Evolutionary conservation across 1,284 basidiomycete genomes (phyloP), one percentile per base, ranked within the genome.

Genomic region (Melampsora larici-populina): DNA sequence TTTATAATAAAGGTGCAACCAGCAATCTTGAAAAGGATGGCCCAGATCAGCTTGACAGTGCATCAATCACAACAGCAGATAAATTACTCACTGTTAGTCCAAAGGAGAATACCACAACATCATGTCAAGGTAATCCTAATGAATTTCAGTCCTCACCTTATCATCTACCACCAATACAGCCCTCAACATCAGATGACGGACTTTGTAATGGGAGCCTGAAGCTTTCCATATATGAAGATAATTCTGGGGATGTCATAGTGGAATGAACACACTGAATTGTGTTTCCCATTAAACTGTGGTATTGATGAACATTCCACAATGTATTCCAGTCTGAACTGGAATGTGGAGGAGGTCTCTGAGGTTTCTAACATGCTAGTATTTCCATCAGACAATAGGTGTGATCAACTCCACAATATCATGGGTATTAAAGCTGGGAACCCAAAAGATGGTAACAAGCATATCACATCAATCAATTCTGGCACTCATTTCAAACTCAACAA

Each of bases 81-180:
- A n/a, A 58, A 58, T 58, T n/a, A n/a, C 55, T n/a, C 55, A 58
- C 40, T 43, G 40, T 43, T 7, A 13, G 40, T 11, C 40, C 40
- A 43, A 43, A 43, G 40, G 40, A 11, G 11, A 43, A 43, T 43
- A 43, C 40, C 1, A 24, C 29, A 58, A 8, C 17, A 58, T 58
- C 29, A 24, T 58, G 7, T 8, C 55, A 58, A n/a, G 8, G 24
- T 8, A 7, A 17, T 55, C 7, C 24, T 9, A 29, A 2, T 9
- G 55, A 58, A 6, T 58, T 58, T 29, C 55, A 29, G n/a, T 58
- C 55, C 8, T 58, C 55, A 58, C 55, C 55, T 29, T 58, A 58
- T 58, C 55, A 58, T 58, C 55, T 58, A 24, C 55, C 55, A 13
- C 55, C 55, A 58, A 58, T 58, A n/a, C 55, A 29, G 15, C 55